Evolutionary conservation across 495 filamentous ascomycete genomes (phyloP), one percentile per base, ranked within the genome.

Genomic region (Podospora didyma): DNA sequence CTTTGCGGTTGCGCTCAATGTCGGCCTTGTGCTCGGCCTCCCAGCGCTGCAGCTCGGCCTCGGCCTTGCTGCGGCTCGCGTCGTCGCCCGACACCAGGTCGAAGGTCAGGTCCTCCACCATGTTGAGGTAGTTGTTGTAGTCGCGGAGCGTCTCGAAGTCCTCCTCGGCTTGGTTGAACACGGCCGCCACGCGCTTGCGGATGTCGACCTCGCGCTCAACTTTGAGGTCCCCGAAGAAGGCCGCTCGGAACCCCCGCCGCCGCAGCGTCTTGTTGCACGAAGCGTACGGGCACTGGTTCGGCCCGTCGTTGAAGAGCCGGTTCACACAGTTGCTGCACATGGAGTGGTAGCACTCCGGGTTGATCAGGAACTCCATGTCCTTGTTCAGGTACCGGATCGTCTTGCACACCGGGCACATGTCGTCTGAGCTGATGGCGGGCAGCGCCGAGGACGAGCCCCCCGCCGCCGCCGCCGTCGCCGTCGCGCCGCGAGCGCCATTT

Each of bases 311-410:
- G 82, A 97, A 98, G 58, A 96, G 89, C 23, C 92, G 87, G 76
- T 92, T 89, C 49, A 97, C 93, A 78, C 94, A 97, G 34, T 87
- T 89, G 64, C 86, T 83, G 75, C 94, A 99, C 90, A 99, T 96
- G 59, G 89, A 89, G 81, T 99, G 94, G 79, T 97, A 99, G 81
- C 94, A 99, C 77, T 95, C 90, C 17, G 93, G 89, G 72, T 97
- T 96, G 72, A 97, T 89, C 59, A 95, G 88, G 74, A 99, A 96
- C 51, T 82, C 79, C 83, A 99, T 92, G 74, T 89, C 84, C 21
- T 85, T 86, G 76, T 96, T 97, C 67, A 97, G 85, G 78, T 97
- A 97, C 54, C 90, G 89, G 54, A 88, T 88, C 52, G 90, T 92
- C 73, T 96, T 96, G 86, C 94, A 99, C 63, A 97, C 88, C 45